Evolutionary conservation across 192 early-diverging fungal species (phyloP).

Genomic region (Coemansia javaensis): DNA sequence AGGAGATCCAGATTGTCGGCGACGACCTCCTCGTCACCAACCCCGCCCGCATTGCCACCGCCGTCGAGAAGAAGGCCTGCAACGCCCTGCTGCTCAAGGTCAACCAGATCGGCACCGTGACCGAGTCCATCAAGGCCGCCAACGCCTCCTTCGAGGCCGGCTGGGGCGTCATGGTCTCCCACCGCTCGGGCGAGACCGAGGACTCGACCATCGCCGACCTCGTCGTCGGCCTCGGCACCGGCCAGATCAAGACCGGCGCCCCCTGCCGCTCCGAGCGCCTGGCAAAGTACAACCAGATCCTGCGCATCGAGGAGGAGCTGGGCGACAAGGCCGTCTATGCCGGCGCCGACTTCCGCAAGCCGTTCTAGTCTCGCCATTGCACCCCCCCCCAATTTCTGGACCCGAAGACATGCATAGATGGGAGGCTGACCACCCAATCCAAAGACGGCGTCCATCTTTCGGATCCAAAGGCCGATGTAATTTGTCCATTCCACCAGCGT

Average conservation of each 20-base stretch:
- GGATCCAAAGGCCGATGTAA: too few relatives aligned
- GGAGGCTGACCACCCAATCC: too few relatives aligned
- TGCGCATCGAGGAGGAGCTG: slow-evolving; percentile 97
- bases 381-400: too few relatives aligned
- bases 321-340: slow-evolving; percentile 90
- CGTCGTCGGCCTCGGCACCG: slow-evolving; percentile 90
- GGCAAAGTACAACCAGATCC: slow-evolving; percentile 98
- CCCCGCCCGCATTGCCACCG: slow-evolving; percentile 83
- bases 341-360: slow-evolving; percentile 84
- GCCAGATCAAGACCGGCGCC: slow-evolving; percentile 99
- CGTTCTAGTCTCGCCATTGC: slow-evolving; percentile 29
- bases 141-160: slow-evolving; percentile 73
- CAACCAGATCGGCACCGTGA: slow-evolving; percentile 98
- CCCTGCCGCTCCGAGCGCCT: slow-evolving; percentile 95
- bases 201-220: slow-evolving; percentile 96
- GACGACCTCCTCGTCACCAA: slow-evolving; percentile 99
- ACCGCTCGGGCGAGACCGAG: slow-evolving; percentile 98
- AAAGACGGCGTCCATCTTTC: too few relatives aligned
- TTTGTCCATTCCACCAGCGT: too few relatives aligned
- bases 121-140: slow-evolving; percentile 88
- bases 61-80: slow-evolving; percentile 91
- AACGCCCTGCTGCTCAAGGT: slow-evolving; percentile 96
- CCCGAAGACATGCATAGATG: too few relatives aligned
- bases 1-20: slow-evolving; percentile 88
- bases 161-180: slow-evolving; percentile 99